A percentile compares a stretch with the other conserved stretches of the same genome.
These are phyloP conservation scores for Penicillium sp. DNA, from an alignment of 2,329 filamentous ascomycete species.

Conservation along the genomic window DNA sequence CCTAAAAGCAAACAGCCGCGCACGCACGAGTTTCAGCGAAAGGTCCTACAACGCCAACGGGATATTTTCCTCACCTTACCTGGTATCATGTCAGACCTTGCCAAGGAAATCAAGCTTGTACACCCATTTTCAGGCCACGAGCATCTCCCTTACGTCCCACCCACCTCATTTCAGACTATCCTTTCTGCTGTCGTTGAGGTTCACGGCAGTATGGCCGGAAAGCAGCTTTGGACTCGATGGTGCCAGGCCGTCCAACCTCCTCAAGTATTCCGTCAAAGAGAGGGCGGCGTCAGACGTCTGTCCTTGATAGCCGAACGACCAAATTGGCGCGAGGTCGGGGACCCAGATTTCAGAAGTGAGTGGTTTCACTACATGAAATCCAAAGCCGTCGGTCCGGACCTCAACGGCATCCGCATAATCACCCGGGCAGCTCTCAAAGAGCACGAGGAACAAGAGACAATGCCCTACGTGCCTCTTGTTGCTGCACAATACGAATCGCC, in stretches of 20 bases:
- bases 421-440: slow-evolving; percentile 36
- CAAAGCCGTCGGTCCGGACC: slow-evolving; percentile 34
- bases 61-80: slow-evolving; percentile 33
- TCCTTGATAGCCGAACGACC: slow-evolving; percentile 25
- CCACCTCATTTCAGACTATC: slow-evolving; percentile 50
- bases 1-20: slow-evolving; percentile 13
- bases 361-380: slow-evolving; percentile 26
- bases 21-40: slow-evolving; percentile 27
- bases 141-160: slow-evolving; percentile 30
- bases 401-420: slow-evolving; percentile 39
- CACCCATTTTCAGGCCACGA: slow-evolving; percentile 13
- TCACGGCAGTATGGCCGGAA: slow-evolving; percentile 50
- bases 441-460: slow-evolving; percentile 14
- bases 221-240: slow-evolving; percentile 50
- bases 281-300: slow-evolving; percentile 32
- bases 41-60: slow-evolving; percentile 29
- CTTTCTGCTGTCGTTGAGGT: slow-evolving; percentile 55
- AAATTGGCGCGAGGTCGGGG: slow-evolving; percentile 19
- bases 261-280: slow-evolving; percentile 16
- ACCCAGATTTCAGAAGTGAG: slow-evolving; percentile 26
- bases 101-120: slow-evolving; percentile 20
- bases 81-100: slow-evolving; percentile 31
- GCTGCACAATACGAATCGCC: too few species aligned
- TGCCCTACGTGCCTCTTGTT: too few species aligned
- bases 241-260: slow-evolving; percentile 25